Conservation (phyloP, 331 rosid species). For the Ulmus americana region DNA sequence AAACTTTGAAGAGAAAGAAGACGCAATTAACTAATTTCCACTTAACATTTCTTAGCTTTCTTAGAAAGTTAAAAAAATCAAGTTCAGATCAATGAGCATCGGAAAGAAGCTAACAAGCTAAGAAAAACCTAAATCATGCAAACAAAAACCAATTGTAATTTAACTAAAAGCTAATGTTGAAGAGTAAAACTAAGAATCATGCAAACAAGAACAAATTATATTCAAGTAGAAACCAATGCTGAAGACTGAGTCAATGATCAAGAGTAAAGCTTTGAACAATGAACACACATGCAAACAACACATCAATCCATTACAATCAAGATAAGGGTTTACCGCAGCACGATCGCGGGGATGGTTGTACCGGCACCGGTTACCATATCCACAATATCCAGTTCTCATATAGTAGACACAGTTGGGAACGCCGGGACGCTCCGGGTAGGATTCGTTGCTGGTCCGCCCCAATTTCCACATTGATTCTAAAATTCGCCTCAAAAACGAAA, state of each 20-base stretch:
- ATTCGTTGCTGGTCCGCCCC: slow-evolving; percentile 44
- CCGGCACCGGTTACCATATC: slow-evolving; percentile 77
- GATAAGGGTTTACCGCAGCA: slow-evolving; percentile 48
- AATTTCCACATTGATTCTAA: slow-evolving; percentile 82
- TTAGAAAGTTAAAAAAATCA: slow-evolving; percentile 1
- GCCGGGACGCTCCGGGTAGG: slow-evolving; percentile 74
- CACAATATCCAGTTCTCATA: slow-evolving; percentile 82
- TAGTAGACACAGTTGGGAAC: slow-evolving; percentile 75
- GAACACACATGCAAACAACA: no score
- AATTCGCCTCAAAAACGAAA: slow-evolving; percentile 16
- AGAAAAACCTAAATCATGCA: background rate
- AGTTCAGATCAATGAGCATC: background rate
- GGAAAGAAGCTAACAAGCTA: background rate
- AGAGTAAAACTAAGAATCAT: background rate
- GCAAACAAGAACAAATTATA: background rate
- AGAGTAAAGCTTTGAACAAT: no score
- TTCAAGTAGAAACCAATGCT: no score
- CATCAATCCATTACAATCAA: background rate
- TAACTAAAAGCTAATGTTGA: background rate
- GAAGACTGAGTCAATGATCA: no score
- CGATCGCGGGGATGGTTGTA: slow-evolving; percentile 87
- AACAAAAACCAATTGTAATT: background rate
- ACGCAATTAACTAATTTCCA: background rate
- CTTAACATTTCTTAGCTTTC: background rate
- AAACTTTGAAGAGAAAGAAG: no score